Conservation (phyloP, 495 filamentous ascomycete species). For the Aspergillus biplanus region DNA sequence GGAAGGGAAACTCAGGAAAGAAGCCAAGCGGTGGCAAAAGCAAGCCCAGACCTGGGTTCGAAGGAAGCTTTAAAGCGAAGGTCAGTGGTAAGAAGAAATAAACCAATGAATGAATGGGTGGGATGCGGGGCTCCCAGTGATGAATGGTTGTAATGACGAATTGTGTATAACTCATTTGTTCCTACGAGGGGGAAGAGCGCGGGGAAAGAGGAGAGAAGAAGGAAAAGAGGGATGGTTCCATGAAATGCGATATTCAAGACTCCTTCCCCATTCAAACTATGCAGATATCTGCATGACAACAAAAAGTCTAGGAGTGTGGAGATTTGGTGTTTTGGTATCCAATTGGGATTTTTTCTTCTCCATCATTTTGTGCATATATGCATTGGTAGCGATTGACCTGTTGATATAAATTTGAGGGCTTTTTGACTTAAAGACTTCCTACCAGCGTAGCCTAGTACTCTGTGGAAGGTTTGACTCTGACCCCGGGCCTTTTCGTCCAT, state of each 20-base stretch:
- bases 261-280: neutral
- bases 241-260: neutral
- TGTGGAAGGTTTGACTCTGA: neutral
- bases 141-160: neutral
- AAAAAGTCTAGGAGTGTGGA: slow-evolving; percentile 25
- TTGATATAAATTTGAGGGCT: slow-evolving; percentile 27
- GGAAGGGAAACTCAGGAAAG: slow-evolving; percentile 66
- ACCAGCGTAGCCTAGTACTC: neutral
- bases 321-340: slow-evolving; percentile 30
- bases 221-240: neutral
- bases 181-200: neutral
- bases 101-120: slow-evolving; percentile 18
- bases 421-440: slow-evolving; percentile 17
- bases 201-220: neutral
- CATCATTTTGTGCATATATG: slow-evolving; percentile 31
- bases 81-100: slow-evolving; percentile 50
- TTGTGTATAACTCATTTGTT: neutral
- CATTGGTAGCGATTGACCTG: slow-evolving; percentile 36
- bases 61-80: slow-evolving; percentile 81
- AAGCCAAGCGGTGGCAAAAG: slow-evolving; percentile 59
- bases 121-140: neutral
- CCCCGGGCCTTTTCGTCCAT: too few relatives aligned
- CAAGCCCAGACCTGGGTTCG: slow-evolving; percentile 79
- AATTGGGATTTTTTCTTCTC: slow-evolving; percentile 13
- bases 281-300: slow-evolving; percentile 6